Conservation (phyloP, 306 rosid genomes). For the Cucumis cinereus region DNA sequence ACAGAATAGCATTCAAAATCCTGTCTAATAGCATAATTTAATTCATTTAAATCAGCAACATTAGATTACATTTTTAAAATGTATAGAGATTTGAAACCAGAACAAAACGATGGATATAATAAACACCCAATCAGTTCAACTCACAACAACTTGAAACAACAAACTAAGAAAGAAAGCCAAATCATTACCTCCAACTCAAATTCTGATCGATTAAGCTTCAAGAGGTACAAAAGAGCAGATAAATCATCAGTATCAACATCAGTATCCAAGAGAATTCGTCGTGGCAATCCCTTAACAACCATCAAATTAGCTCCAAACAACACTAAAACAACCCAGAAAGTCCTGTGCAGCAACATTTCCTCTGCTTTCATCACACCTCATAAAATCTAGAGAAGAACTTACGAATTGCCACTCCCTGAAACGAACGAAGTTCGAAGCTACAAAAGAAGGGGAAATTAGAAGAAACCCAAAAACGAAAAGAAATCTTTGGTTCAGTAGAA, state of each 20-base stretch:
- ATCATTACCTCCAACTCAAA: constrained; percentile 59
- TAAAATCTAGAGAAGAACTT: neutral
- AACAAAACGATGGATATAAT: neutral
- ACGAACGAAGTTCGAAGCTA: neutral
- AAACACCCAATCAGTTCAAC: neutral
- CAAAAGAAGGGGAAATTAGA: neutral
- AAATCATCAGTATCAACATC: constrained; percentile 88
- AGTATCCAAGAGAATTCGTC: constrained; percentile 70
- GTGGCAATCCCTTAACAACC: constrained; percentile 31
- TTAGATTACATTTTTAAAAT: neutral
- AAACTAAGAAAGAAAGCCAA: neutral
- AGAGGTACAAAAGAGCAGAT: constrained; percentile 61
- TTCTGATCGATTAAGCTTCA: constrained; percentile 84
- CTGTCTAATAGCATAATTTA: neutral
- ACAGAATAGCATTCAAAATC: neutral
- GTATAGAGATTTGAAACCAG: neutral
- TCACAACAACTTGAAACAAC: neutral
- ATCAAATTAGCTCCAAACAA: constrained; percentile 21
- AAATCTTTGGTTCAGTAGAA: neutral
- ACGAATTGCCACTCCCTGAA: neutral
- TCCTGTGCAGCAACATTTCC: constrained; percentile 36
- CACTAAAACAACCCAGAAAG: constrained; percentile 16
- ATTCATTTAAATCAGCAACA: neutral
- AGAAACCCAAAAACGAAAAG: neutral
- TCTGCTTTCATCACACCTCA: constrained; percentile 15